Base-by-base conservation (phyloP, 225 moss, liverwort and hornwort species). In the Straminergon stramineum region DNA sequence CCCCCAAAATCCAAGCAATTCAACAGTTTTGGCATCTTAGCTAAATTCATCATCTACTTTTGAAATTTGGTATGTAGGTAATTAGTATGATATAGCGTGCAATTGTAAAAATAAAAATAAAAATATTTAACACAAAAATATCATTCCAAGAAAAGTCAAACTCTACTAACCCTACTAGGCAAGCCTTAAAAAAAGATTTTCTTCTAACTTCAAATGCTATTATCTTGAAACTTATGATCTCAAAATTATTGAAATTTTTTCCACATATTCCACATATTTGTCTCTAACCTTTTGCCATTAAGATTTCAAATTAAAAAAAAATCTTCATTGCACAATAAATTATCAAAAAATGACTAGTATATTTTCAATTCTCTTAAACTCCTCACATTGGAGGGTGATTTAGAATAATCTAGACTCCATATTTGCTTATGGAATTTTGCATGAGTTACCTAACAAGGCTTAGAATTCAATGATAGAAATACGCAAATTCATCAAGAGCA, bases 311-410 rank as follows among this genome's bases (percentile, higher is more conserved):
- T 37, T 9, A 48, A 48, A 0, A 37, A 20, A 32, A 37, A 22
- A 9, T 43, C 8, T 8, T 24, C 28, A 43, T 28, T 43, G 15
- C 10, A 28, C 6, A 74, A 74, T 5, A 17, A 28, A 45, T 28
- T 2, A 45, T 45, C 17, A 74, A 28, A 45, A 68, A 45, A 28
- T 30, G 30, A 30, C 10, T 28, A 16, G 0, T 45, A 4, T 30
- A 45, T 45, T 74, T 45, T 6, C 4, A 45, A 17, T 45, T 45
- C 5, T 30, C 30, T 71, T 71, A 71, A 26, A 4, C 30, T 15
- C 17, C 11, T 48, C 0, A 2, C 18, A 48, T 48, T 75, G 18
- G 2, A 18, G 0, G 3, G 5, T 15, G 22, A 53, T 34, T 34
- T 77, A 5, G 9, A 77, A 23, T 35, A 35, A 35, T 53, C 3